Base-by-base conservation (phyloP, 257 asterid species). In the Solanum ossicruentum region DNA sequence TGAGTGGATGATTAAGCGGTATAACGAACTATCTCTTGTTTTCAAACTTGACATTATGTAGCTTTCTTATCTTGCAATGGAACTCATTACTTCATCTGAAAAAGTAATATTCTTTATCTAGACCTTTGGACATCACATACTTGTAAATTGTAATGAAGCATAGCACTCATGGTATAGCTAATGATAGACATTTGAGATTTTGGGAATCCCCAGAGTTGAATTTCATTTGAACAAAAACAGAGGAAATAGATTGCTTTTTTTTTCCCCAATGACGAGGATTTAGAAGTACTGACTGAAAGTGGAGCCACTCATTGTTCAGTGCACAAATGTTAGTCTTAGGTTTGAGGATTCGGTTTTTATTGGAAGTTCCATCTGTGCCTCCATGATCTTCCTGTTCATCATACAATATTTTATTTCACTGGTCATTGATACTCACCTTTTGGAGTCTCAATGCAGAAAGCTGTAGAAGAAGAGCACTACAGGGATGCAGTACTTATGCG, bases 401-500 rank as follows among this genome's bases (percentile, higher is more conserved):
- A 16, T 78, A 52, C 65, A 8, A 6, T 28, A 2, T 52, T 78
- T 49, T 26, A 78, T 51, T 5, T 20, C 47, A 26, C 8, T 77
- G 65, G 41, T 26, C 1, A 9, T 52, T 52, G 49, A 26, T 52
- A 47, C 82, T 77, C 63, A 77, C 65, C 21, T 81, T 84, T 85
- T 61, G 47, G 87, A 87, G 85, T 71, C 72, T 73, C 6, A 84
- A 49, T 91, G 90, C 96, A 96, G 99, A 95, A 91, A 90, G 92
- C 85, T 66, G 92, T 96, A 61, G 91, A 88, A 88, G 98, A 94
- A 87, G 99, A 96, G 90, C 90, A 88, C 23, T 96, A 93, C 49
- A 87, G 88, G 18, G 98, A 96, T 90, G 99, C 99, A 88, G 93
- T 97, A 63, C 88, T 92, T 84, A 80, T 95, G 82, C 96, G 99